A percentile compares a stretch with the other conserved stretches of the same genome.
phyloP scores from a whole-genome alignment of 2,329 filamentous ascomycete genomes.

The Cordyceps cateniannulata region DNA sequence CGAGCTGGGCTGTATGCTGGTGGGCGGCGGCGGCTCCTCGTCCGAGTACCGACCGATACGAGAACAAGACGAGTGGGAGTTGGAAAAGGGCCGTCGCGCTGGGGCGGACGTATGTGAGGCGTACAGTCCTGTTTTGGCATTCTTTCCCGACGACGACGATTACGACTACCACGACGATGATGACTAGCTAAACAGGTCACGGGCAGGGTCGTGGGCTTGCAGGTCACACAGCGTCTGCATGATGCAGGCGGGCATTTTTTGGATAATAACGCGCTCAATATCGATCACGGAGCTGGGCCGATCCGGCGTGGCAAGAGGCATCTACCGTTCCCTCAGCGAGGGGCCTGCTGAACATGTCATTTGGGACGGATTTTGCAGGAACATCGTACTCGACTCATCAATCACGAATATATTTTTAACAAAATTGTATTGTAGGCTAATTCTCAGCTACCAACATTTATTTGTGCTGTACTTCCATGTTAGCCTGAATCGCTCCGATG shows the following conservation, averaged over 20 bases:
- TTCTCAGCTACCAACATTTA: constrained; percentile 14
- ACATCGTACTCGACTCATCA: neutral
- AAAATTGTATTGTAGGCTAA: constrained; percentile 23
- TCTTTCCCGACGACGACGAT: constrained; percentile 19
- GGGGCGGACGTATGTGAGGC: constrained; percentile 11
- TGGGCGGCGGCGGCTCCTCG: neutral
- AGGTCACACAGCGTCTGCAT: neutral
- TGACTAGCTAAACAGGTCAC: neutral
- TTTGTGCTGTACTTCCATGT: constrained; percentile 13
- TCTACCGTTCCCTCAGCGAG: neutral
- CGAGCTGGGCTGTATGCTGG: neutral
- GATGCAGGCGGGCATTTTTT: neutral
- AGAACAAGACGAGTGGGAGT: neutral
- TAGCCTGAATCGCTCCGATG: neutral
- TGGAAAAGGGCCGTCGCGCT: constrained; percentile 14
- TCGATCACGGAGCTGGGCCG: neutral
- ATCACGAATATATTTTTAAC: neutral
- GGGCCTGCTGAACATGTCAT: neutral
- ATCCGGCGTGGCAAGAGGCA: neutral
- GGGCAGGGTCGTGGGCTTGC: neutral
- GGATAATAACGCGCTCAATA: neutral
- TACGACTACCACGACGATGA: neutral
- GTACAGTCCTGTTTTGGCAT: constrained; percentile 27
- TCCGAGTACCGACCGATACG: neutral
- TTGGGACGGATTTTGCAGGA: neutral